Evolutionary conservation across 768 basidiomycete species (phyloP), one percentile per base, ranked within the genome.

Genomic region (Cystobasidium ongulense): DNA sequence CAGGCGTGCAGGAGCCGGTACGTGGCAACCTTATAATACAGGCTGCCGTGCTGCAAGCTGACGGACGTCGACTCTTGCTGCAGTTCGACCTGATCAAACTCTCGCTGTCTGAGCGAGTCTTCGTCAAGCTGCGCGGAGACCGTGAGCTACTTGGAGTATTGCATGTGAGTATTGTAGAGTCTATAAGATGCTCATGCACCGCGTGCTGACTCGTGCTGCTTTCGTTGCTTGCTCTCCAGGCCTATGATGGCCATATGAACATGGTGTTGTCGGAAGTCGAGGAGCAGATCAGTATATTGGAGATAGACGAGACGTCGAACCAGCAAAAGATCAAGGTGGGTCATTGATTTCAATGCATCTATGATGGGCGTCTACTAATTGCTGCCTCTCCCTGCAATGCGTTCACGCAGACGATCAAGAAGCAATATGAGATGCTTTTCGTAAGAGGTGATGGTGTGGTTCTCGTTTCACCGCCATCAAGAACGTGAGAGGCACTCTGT

Each of bases 191-290:
- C n/a, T n/a, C 59, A n/a, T n/a, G n/a, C n/a, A n/a, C n/a, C n/a
- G n/a, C n/a, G n/a, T 74, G 5, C 35, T 59, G 18, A 10, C 13
- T n/a, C 57, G 23, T 59, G 7, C 35, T 41, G 54, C 27, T 67
- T 29, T 50, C 50, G 13, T 75, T 7, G 41, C 23, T 10, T 64
- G 13, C 17, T 38, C 7, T 1, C 1, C 79, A 99, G 96, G 96
- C 96, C 25, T 98, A 98, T 79, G 96, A 99, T 83, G 96, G 94
- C n/a, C 96, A 98, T 82, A 98, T 98, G 96, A 98, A 99, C 81
- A 85, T 99, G 78, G 96, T 99, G 76, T 85, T 99, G 78, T 93
- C 91, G 78, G 91, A 97, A 80, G 96, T 97, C 18, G 95, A 97
- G 80, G 96, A 99, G 83, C 93, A 90, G 1, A 92, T 98, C 75